Percentiles rank a stretch among this genome's conserved stretches.
Conservation (phyloP, 1,284 basidiomycete genomes). For the Cryptococcus sp. region DNA sequence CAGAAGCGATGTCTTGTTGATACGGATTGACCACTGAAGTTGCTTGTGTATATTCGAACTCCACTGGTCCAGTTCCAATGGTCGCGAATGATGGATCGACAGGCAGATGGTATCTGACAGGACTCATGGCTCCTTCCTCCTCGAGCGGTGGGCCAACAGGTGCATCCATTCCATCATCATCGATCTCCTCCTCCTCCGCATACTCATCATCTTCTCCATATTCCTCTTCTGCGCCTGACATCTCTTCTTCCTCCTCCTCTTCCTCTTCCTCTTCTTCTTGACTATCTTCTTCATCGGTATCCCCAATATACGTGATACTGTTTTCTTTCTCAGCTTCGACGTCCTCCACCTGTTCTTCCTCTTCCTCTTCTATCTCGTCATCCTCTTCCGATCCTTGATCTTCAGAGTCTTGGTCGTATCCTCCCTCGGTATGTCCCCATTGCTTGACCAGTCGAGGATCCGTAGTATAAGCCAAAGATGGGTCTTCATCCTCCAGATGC, state of each 20-base stretch:
- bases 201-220: slow-evolving; percentile 4
- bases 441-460: too few species aligned
- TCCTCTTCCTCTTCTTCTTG: slow-evolving; percentile 13
- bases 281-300: slow-evolving; percentile 11
- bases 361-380: slow-evolving; percentile 5
- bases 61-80: too few species aligned
- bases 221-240: slow-evolving; percentile 9
- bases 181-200: neutral
- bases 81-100: too few species aligned
- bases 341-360: slow-evolving; percentile 4
- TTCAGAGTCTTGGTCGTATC: slow-evolving; percentile 7
- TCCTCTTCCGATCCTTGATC: slow-evolving; percentile 4
- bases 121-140: too few species aligned
- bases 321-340: slow-evolving; percentile 8
- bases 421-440: neutral
- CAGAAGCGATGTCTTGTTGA: too few species aligned
- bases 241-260: slow-evolving; percentile 10
- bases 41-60: too few species aligned
- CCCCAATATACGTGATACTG: slow-evolving; percentile 4
- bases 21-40: too few species aligned
- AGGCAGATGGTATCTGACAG: too few species aligned
- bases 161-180: neutral
- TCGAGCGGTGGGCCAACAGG: too few species aligned
- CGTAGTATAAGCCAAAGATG: too few species aligned
- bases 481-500: too few species aligned